Percentiles rank a stretch among this genome's conserved stretches.
Evolutionary conservation across 75 land plant species (phyloP).

Genomic region (Selaginella moellendorffii): DNA sequence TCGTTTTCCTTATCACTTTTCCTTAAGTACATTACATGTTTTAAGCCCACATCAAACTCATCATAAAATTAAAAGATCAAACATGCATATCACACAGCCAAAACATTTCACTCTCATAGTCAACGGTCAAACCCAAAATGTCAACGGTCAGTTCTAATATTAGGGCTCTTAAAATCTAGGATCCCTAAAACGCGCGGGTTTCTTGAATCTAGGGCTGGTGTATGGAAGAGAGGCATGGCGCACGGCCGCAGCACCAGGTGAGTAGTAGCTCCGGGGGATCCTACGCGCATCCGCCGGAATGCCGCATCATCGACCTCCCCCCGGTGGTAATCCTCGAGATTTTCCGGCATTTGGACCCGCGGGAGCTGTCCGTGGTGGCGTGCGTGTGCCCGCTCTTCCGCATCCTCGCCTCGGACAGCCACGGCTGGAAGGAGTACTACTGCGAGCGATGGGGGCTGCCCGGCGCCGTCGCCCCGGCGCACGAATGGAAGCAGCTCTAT

Average conservation of each 20-base stretch:
- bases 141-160: no score
- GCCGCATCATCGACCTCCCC: conserved; percentile 62
- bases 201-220: neutral
- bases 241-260: neutral
- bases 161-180: no score
- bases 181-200: no score
- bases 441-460: conserved; percentile 91
- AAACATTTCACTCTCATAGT: no score
- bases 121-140: no score
- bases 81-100: no score
- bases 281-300: neutral
- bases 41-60: no score
- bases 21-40: no score
- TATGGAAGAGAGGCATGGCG: neutral
- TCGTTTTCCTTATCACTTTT: no score
- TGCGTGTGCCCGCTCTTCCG: conserved; percentile 61
- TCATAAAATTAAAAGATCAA: no score
- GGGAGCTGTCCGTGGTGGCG: conserved; percentile 67
- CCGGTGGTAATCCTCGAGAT: conserved; percentile 60
- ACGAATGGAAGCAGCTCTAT: conserved; percentile 65
- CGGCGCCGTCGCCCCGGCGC: conserved; percentile 11
- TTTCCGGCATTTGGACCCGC: conserved; percentile 53
- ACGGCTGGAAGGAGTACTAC: conserved; percentile 85
- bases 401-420: conserved; percentile 57
- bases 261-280: neutral